A percentile compares a stretch with the other conserved stretches of the same genome.
Evolutionary conservation across 2,329 filamentous ascomycete genomes (phyloP).

Genomic region (Colletotrichum theobromicola): DNA sequence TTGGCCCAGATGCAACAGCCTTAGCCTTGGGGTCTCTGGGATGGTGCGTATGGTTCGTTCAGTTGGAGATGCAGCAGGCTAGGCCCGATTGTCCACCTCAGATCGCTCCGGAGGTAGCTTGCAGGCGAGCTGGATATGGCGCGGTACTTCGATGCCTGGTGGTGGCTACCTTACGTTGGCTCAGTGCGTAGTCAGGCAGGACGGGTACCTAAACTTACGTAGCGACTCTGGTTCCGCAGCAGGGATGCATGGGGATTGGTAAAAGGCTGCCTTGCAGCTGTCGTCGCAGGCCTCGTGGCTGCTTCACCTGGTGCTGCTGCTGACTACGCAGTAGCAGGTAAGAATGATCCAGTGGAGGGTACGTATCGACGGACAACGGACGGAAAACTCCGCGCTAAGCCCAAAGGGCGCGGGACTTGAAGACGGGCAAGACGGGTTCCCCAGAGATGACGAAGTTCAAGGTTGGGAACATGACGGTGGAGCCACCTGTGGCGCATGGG

Average conservation of each 20-base stretch:
- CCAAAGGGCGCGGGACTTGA: background rate
- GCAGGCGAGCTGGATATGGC: background rate
- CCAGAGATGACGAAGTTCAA: conserved; percentile 18
- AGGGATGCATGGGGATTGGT: background rate
- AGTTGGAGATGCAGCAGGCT: conserved; percentile 14
- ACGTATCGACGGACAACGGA: background rate
- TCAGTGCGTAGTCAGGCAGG: conserved; percentile 1
- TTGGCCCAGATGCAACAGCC: conserved; percentile 8
- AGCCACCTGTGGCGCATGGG: background rate
- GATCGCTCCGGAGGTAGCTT: background rate
- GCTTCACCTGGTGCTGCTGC: background rate
- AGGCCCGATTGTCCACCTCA: background rate
- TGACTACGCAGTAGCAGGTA: too few relatives aligned
- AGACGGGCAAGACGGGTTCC: background rate
- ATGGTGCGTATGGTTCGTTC: conserved; percentile 1
- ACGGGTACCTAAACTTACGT: background rate
- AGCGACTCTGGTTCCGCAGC: background rate
- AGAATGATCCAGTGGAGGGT: too few relatives aligned
- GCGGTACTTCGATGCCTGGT: background rate
- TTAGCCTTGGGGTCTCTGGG: background rate
- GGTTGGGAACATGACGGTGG: background rate
- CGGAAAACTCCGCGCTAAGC: conserved; percentile 8
- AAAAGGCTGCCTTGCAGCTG: background rate
- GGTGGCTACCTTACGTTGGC: conserved; percentile 14
- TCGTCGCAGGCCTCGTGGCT: background rate